Evolutionary conservation across 2,329 filamentous ascomycete genomes (phyloP).

Genomic region (Sporothrix globosa): DNA sequence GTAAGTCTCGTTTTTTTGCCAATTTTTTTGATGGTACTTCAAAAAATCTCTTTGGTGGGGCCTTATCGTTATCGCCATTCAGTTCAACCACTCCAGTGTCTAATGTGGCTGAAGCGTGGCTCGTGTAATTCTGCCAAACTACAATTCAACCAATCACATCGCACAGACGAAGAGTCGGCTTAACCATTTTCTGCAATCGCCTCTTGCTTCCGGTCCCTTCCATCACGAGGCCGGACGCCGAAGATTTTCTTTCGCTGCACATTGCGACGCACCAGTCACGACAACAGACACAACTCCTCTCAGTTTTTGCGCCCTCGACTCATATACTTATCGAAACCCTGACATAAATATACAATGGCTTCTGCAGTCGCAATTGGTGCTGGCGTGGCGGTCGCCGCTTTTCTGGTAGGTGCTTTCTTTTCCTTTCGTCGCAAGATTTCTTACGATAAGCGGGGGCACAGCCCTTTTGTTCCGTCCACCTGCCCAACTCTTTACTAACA

Average conservation of each 20-base stretch:
- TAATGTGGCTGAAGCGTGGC: conserved; percentile 32
- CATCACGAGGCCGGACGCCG: conserved; percentile 11
- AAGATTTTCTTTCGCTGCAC: conserved; percentile 20
- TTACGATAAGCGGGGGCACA: neutral
- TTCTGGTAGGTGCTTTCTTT: conserved; percentile 53
- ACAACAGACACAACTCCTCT: conserved; percentile 30
- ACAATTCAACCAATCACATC: neutral
- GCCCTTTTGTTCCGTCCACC: neutral
- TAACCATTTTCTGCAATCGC: neutral
- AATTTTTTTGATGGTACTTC: conserved; percentile 30
- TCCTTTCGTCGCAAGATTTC: conserved; percentile 6
- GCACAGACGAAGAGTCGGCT: neutral
- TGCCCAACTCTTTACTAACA: conserved; percentile 28
- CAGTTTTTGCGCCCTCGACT: neutral
- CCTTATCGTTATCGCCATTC: conserved; percentile 35
- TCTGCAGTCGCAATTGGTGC: conserved; percentile 62
- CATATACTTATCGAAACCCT: neutral
- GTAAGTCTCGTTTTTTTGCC: conserved; percentile 31
- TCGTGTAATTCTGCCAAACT: neutral
- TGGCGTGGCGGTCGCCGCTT: conserved; percentile 67
- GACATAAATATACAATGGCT: conserved; percentile 51
- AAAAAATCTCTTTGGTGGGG: conserved; percentile 35
- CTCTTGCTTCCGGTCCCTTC: conserved; percentile 14
- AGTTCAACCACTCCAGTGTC: neutral
- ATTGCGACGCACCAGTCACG: neutral